These are phyloP conservation scores for Lentinula raphanica DNA, from an alignment of 768 basidiomycete genomes.

Conservation along the genomic window DNA sequence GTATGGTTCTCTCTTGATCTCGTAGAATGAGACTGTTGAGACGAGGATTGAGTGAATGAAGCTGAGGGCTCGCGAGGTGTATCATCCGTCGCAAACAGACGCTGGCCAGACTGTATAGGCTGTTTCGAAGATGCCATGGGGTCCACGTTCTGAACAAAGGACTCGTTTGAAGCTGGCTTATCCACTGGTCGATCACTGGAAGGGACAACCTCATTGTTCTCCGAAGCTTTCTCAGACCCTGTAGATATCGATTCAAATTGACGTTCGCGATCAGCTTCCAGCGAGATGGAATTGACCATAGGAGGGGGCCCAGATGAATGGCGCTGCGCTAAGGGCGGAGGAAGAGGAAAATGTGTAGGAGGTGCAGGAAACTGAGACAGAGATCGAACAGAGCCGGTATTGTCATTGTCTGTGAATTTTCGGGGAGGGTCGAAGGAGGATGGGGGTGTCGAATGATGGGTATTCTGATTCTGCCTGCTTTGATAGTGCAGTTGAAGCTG, in stretches of 20 bases:
- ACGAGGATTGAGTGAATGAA: background rate
- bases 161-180: background rate
- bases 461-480: conserved; percentile 10
- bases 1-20: conserved; percentile 13
- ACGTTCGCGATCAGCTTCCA: background rate
- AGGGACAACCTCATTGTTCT: background rate
- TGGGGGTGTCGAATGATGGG: conserved; percentile 14
- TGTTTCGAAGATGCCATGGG: background rate
- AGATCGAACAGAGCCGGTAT: conserved; percentile 56
- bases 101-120: background rate
- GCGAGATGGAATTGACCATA: conserved; percentile 16
- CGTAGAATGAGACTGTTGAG: background rate
- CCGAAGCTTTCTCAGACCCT: background rate
- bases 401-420: conserved; percentile 29
- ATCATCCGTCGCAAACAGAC: background rate
- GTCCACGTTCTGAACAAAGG: background rate
- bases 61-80: background rate
- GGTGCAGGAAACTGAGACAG: conserved; percentile 71
- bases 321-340: conserved; percentile 26
- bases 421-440: conserved; percentile 33
- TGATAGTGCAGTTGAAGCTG: conserved; percentile 6
- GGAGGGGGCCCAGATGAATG: conserved; percentile 22
- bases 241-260: background rate
- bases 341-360: conserved; percentile 67
- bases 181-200: background rate